Evolutionary conservation across 441 rosid genomes (phyloP).

Genomic region (Metrosideros polymorpha): DNA sequence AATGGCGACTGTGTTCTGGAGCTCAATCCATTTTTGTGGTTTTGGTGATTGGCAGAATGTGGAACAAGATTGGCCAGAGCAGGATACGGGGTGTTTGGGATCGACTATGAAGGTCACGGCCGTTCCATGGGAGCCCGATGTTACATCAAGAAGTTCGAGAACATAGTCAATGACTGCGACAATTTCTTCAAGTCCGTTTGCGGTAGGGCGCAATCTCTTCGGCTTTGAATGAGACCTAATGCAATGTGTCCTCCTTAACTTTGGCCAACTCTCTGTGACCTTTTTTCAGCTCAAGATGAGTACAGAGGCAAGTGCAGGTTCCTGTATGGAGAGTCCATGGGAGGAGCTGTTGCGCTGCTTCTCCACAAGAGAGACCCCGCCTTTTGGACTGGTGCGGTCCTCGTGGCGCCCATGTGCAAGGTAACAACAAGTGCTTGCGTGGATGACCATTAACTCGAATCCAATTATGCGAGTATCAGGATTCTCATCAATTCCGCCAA

Average conservation of each 20-base stretch:
- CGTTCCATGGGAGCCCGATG: constrained; percentile 84
- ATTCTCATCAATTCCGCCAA: not conserved
- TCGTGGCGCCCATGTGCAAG: constrained; percentile 99
- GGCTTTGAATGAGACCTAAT: not conserved
- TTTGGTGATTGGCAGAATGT: constrained; percentile 38
- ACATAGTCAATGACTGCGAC: constrained; percentile 63
- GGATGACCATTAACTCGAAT: not conserved
- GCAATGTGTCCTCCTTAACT: not conserved
- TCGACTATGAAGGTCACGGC: constrained; percentile 95
- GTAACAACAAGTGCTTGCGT: constrained; percentile 10
- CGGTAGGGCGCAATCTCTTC: constrained; percentile 24
- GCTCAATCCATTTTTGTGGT: not conserved
- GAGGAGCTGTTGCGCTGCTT: constrained; percentile 86
- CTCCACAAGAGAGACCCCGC: constrained; percentile 75
- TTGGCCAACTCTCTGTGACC: not conserved
- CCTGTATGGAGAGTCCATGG: constrained; percentile 97
- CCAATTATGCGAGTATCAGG: too few species aligned
- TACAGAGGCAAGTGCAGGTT: constrained; percentile 60
- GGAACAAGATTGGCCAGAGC: constrained; percentile 69
- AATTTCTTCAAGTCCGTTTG: constrained; percentile 69
- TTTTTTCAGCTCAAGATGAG: constrained; percentile 39
- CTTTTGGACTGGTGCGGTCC: constrained; percentile 81
- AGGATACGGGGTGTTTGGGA: constrained; percentile 76
- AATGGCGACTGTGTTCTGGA: not conserved
- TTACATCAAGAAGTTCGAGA: constrained; percentile 77